Base-by-base conservation (phyloP, 2,329 filamentous ascomycete species). In the Pyrenophora seminiperda region DNA sequence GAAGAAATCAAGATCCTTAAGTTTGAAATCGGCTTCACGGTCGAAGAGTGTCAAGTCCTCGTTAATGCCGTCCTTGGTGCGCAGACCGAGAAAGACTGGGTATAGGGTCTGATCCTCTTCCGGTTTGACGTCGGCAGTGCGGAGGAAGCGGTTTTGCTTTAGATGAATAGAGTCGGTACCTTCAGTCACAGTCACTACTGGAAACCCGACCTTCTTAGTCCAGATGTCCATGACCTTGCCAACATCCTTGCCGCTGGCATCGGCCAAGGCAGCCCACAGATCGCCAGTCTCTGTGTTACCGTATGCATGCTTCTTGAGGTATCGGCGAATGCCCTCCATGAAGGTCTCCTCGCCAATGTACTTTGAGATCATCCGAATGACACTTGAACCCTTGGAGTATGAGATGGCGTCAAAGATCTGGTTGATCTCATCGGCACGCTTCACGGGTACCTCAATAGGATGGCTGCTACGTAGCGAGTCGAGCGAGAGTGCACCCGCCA, bases 381-480 rank as follows among this genome's bases (percentile, higher is more conserved):
- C 92, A 64, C 91, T 96, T 9, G 92, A 97, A 14, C 93, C 93
- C 79, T 97, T 97, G 47, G 91, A 92, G 76, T 97, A 97, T 1
- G 93, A 97, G 61, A 97, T 97, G 56, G 91, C 90, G 71, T 97
- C 93, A 65, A 97, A 97, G 62, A 97, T 97, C 77, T 97, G 92
- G 76, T 96, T 96, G 73, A 97, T 92, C 75, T 97, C 91, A 63
- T 96, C 91, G 20, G 92, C 92, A 51, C 89, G 87, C 81, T 96
- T 96, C 57, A 97, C 91, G 1, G 93, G 93, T 1, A 97, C 92
- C 74, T 97, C 93, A 51, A 97, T 96, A 5, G 93, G 93, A 73
- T 97, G 93, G 67, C 91, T 96, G 83, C 91, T 97, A 63, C 93
- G 86, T 44, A 97, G 78, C 3, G 92, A 95, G 73, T 97, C 93